A percentile compares a stretch with the other conserved stretches of the same genome.
Evolutionary conservation across 805 yeast species (phyloP).

Genomic region (Kregervanrija delftensis): DNA sequence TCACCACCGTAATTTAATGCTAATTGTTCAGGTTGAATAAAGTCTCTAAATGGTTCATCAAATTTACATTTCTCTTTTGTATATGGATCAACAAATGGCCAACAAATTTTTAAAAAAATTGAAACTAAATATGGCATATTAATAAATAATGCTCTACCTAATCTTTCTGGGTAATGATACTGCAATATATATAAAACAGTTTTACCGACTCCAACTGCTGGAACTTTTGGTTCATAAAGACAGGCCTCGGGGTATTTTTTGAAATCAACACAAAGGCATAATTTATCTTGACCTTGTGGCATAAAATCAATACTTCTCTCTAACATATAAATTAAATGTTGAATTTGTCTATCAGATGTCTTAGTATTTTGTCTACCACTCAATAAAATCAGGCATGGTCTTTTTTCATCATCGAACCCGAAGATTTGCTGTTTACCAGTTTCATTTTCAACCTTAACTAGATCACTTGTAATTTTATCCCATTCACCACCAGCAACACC

Average conservation of each 20-base stretch:
- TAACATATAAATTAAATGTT: conserved; percentile 86
- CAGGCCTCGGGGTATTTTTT: conserved; percentile 60
- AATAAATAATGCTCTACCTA: conserved; percentile 85
- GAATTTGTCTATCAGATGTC: conserved; percentile 82
- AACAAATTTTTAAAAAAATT: conserved; percentile 86
- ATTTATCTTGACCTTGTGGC: conserved; percentile 94
- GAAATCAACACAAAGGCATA: conserved; percentile 89
- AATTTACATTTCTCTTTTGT: conserved; percentile 90
- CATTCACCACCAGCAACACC: conserved; percentile 56
- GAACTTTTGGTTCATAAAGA: conserved; percentile 38
- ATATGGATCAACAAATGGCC: conserved; percentile 93
- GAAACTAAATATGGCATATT: conserved; percentile 95
- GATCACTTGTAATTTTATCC: conserved; percentile 43
- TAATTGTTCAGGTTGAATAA: conserved; percentile 74
- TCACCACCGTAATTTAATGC: conserved; percentile 81
- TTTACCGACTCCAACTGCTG: conserved; percentile 79
- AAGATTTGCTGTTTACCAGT: conserved; percentile 87
- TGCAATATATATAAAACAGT: conserved; percentile 88
- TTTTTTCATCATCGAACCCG: conserved; percentile 83
- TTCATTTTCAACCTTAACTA: conserved; percentile 63
- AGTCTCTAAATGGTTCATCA: conserved; percentile 80
- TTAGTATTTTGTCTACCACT: conserved; percentile 98
- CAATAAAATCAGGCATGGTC: conserved; percentile 86
- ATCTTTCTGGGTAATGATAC: conserved; percentile 94
- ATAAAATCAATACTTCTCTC: conserved; percentile 89